Evolutionary conservation across 2,329 filamentous ascomycete genomes (phyloP).

Genomic region (Leptographium radiaticola): DNA sequence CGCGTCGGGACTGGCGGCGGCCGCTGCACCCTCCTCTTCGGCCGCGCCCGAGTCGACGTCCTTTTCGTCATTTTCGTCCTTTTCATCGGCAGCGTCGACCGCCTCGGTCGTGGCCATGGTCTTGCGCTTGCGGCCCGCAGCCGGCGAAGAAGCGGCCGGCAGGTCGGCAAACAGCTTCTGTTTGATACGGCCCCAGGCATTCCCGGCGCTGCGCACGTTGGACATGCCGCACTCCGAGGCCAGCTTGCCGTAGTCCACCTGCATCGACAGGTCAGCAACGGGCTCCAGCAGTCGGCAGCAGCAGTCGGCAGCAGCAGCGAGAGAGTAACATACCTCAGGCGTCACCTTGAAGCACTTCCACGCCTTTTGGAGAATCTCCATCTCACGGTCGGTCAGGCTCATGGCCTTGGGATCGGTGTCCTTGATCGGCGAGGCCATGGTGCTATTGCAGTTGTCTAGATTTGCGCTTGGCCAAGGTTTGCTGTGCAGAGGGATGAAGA

Average conservation of each 20-base stretch:
- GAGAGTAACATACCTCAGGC: conserved; percentile 13
- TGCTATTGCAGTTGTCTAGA: background rate
- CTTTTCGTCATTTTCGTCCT: background rate
- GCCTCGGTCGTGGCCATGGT: background rate
- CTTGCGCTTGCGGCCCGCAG: conserved; percentile 11
- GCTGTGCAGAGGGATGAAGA: background rate
- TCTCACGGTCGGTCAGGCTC: conserved; percentile 13
- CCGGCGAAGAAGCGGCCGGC: background rate
- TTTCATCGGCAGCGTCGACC: background rate
- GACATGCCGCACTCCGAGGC: conserved; percentile 13
- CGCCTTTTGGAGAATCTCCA: conserved; percentile 13
- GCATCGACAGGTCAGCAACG: background rate
- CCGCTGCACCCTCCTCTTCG: background rate
- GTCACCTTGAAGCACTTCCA: conserved; percentile 15
- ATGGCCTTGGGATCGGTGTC: background rate
- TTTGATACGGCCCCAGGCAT: conserved; percentile 15
- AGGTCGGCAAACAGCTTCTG: conserved; percentile 14
- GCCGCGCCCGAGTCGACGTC: background rate
- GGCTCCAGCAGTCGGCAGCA: background rate
- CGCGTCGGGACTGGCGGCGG: background rate
- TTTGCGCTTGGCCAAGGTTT: background rate
- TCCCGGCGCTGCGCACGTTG: conserved; percentile 13
- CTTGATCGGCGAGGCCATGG: background rate
- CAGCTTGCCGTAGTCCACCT: conserved; percentile 16
- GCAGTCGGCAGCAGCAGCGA: too few species aligned